Percentiles rank a stretch among this genome's conserved stretches.
phyloP scores from a whole-genome alignment of 225 moss, liverwort and hornwort genomes.

The Anthoceros angustus region DNA sequence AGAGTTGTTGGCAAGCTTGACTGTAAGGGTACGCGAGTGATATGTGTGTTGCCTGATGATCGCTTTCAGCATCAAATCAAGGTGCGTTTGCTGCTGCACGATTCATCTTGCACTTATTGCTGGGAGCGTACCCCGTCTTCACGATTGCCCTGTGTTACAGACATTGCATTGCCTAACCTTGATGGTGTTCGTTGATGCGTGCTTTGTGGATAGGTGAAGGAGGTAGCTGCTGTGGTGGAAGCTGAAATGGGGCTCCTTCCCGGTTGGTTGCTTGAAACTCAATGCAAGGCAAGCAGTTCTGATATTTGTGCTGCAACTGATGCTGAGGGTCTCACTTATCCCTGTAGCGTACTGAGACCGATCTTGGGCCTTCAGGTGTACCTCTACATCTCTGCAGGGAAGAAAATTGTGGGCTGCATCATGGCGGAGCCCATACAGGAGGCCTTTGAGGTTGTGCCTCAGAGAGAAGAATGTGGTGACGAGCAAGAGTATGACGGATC shows the following conservation, averaged over 20 bases:
- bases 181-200: background rate
- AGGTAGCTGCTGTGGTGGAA: conserved; percentile 74
- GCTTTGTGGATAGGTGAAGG: conserved; percentile 31
- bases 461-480: conserved; percentile 2
- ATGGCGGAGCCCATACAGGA: conserved; percentile 63
- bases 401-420: conserved; percentile 72
- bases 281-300: conserved; percentile 43
- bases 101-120: background rate
- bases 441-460: conserved; percentile 52
- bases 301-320: background rate
- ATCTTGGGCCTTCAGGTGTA: conserved; percentile 41
- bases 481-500: background rate
- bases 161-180: background rate
- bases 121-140: background rate
- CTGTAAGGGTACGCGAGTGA: conserved; percentile 21
- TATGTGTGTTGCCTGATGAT: conserved; percentile 27
- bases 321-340: background rate
- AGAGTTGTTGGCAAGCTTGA: conserved; percentile 17
- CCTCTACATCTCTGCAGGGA: conserved; percentile 66
- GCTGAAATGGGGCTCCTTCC: conserved; percentile 74
- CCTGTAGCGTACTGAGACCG: background rate
- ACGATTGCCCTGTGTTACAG: background rate
- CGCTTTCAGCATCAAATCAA: conserved; percentile 19
- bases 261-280: conserved; percentile 62
- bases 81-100: conserved; percentile 8